Conservation (phyloP, 1,284 basidiomycete genomes). For the Sanguinoderma infundibulare region DNA sequence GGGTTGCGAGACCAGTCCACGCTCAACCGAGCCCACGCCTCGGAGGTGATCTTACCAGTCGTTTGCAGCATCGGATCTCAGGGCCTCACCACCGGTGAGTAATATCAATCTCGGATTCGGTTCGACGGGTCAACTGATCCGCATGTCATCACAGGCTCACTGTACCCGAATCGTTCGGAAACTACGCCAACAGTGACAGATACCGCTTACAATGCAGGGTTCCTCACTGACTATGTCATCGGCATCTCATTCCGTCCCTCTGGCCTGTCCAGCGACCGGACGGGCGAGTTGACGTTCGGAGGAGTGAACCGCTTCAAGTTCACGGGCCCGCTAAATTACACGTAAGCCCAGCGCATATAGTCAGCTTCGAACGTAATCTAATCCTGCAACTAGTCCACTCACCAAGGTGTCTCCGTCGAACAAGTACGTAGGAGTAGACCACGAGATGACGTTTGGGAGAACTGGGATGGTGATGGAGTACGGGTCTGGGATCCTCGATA, state of each 20-base stretch:
- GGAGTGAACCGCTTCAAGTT: conserved; percentile 52
- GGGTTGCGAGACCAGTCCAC: too few species aligned
- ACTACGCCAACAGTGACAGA: conserved; percentile 45
- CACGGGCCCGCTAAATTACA: conserved; percentile 49
- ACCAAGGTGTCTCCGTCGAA: conserved; percentile 41
- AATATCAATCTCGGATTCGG: too few species aligned
- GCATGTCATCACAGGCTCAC: too few species aligned
- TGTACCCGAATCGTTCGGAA: too few species aligned
- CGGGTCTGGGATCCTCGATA: conserved; percentile 35
- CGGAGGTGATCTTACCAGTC: too few species aligned
- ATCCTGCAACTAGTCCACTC: conserved; percentile 30
- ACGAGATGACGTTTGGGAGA: conserved; percentile 29
- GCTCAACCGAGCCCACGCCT: too few species aligned
- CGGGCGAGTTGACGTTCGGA: conserved; percentile 45
- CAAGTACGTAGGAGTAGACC: conserved; percentile 31
- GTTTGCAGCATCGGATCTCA: too few species aligned
- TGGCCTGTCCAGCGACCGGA: conserved; percentile 25
- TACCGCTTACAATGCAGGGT: conserved; percentile 43
- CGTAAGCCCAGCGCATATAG: conserved; percentile 40
- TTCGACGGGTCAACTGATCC: too few species aligned
- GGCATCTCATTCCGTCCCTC: conserved; percentile 54
- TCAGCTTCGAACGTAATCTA: neutral
- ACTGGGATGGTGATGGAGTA: conserved; percentile 6
- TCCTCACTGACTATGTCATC: conserved; percentile 36
- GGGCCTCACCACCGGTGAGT: too few species aligned